Evolutionary conservation across 768 basidiomycete species (phyloP), one percentile per base, ranked within the genome.

Genomic region (Russula compacta): DNA sequence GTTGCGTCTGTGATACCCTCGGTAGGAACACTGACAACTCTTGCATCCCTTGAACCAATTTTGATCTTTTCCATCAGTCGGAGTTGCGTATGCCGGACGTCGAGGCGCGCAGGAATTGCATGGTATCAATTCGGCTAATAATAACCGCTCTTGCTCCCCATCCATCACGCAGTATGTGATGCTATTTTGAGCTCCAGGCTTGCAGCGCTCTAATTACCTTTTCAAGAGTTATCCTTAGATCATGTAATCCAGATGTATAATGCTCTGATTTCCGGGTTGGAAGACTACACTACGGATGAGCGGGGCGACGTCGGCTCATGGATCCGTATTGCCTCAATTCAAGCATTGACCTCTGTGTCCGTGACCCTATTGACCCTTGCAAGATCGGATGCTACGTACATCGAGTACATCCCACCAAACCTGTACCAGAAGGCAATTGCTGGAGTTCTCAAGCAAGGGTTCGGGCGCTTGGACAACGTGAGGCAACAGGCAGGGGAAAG

Each of bases 241-340:
- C 33, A 66, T 15, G 35, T 35, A n/a, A 29, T 19, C 19, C 53
- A 21, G 19, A 53, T 91, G 57, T 75, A 87, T 53, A 74, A 79
- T 56, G 78, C 81, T 19, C 69, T 91, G 40, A 71, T 86, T n/a
- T 71, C 69, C n/a, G 94, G 92, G 4, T 73, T 99, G 55, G 78
- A 83, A 19, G 95, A 99, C 74, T 99, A 98, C 70, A 88, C 91
- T 6, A 84, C 83, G 51, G 95, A 99, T 70, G 90, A 97, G 70
- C 85, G 95, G 65, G 95, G 95, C 4, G 97, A 99, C 70, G 88
- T 99, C 40, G 95, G 95, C 44, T 98, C 95, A 2, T 97, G 94
- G 93, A 81, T 94, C 54, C 89, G 95, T 64, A 80, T 89, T 7
- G 83, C 84, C 2, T 89, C 86, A 67, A 79, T 94, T 53, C 77